Conservation (phyloP, 441 rosid genomes). For the Flueggea neowawraea region DNA sequence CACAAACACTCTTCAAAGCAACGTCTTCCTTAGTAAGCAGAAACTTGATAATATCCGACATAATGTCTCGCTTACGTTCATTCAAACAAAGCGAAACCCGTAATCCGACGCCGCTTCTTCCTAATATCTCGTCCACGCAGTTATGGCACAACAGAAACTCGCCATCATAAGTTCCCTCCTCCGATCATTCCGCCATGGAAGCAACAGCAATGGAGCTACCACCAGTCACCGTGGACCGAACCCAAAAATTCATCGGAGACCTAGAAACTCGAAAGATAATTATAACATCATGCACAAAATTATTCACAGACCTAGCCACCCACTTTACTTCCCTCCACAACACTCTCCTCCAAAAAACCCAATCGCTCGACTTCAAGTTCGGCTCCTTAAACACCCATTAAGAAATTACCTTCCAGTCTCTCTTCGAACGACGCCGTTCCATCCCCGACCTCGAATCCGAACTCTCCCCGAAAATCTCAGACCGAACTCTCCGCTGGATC, state of each 20-base stretch:
- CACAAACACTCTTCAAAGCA: too few species aligned
- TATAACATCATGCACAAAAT: constrained; percentile 37
- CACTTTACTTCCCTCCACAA: constrained; percentile 38
- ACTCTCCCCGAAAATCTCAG: too few species aligned
- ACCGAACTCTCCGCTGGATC: constrained; percentile 21
- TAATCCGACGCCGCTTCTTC: too few species aligned
- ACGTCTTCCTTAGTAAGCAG: too few species aligned
- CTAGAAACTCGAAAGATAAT: constrained; percentile 36
- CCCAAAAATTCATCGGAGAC: constrained; percentile 35
- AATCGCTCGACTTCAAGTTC: constrained; percentile 39
- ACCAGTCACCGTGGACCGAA: constrained; percentile 27
- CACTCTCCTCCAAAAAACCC: constrained; percentile 31
- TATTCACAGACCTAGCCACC: constrained; percentile 37
- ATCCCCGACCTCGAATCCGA: constrained; percentile 43
- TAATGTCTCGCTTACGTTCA: too few species aligned
- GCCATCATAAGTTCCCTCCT: not conserved
- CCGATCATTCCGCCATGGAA: constrained; percentile 15
- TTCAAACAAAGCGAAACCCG: too few species aligned
- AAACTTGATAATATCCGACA: too few species aligned
- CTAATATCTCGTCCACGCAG: too few species aligned
- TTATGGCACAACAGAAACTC: too few species aligned
- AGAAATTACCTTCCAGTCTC: constrained; percentile 27
- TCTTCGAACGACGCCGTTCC: constrained; percentile 30
- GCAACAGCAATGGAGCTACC: not conserved
- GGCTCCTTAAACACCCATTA: constrained; percentile 27